These are phyloP conservation scores for Phlyctochytrium arcticum DNA, from an alignment of 192 early-diverging fungal genomes.

Conservation along the genomic window DNA sequence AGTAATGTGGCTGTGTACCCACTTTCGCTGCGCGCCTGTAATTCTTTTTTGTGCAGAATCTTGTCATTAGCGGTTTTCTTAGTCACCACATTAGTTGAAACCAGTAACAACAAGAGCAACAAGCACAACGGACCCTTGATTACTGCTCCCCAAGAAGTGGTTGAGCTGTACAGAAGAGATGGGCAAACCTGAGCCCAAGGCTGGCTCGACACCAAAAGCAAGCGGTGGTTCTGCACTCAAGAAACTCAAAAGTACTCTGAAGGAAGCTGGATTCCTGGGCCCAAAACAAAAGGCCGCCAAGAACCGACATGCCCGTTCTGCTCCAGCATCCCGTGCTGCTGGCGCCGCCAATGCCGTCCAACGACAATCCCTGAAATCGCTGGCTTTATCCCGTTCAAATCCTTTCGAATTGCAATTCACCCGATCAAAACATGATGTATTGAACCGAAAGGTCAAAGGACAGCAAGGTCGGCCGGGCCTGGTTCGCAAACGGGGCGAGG, in stretches of 20 bases:
- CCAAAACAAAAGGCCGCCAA: slow-evolving; percentile 63
- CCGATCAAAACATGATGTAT: slow-evolving; percentile 74
- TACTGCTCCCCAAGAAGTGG: too few species aligned
- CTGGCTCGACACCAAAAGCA: too few species aligned
- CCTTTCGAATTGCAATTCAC: slow-evolving; percentile 89
- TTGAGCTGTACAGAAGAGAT: not conserved
- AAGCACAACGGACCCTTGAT: too few species aligned
- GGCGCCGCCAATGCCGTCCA: slow-evolving; percentile 30
- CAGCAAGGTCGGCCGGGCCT: slow-evolving; percentile 73
- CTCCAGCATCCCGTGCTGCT: slow-evolving; percentile 25
- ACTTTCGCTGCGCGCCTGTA: too few species aligned
- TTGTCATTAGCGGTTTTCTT: too few species aligned
- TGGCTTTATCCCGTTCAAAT: too few species aligned
- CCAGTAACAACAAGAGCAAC: too few species aligned
- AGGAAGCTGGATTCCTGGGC: slow-evolving; percentile 73
- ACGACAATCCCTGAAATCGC: too few species aligned
- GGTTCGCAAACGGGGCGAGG: slow-evolving; percentile 76
- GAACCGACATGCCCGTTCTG: slow-evolving; percentile 51
- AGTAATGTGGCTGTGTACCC: too few species aligned
- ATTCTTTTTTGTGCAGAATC: too few species aligned
- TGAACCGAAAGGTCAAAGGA: slow-evolving; percentile 79
- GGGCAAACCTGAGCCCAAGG: not conserved
- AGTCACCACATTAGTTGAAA: too few species aligned
- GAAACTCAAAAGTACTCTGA: slow-evolving; percentile 73
- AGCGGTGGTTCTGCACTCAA: slow-evolving; percentile 70